Evolutionary conservation across 2,329 filamentous ascomycete species (phyloP).

Genomic region (Coniella lustricola): DNA sequence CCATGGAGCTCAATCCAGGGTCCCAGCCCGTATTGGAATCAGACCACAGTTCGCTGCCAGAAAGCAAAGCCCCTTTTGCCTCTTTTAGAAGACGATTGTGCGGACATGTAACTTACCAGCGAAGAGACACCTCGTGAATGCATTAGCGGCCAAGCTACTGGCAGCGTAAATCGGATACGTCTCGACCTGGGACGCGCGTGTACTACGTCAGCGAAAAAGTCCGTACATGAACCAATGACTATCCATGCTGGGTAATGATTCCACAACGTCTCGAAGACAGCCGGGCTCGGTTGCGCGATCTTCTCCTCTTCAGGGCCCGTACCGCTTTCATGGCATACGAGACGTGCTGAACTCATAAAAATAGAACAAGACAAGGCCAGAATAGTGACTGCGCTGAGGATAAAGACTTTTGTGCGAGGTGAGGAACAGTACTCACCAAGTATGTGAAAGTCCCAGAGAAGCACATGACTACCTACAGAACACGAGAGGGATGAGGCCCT

Average conservation of each 20-base stretch:
- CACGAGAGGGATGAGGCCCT: conserved; percentile 5
- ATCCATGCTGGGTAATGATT: background rate
- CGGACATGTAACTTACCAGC: conserved; percentile 44
- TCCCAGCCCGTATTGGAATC: conserved; percentile 20
- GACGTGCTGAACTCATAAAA: background rate
- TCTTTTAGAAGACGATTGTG: background rate
- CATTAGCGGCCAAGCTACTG: conserved; percentile 75
- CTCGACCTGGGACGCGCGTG: conserved; percentile 45
- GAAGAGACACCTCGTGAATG: conserved; percentile 70
- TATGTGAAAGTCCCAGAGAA: conserved; percentile 87
- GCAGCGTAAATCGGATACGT: conserved; percentile 71
- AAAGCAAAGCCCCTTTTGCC: background rate
- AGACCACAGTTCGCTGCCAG: conserved; percentile 5
- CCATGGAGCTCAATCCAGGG: background rate
- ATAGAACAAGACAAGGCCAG: background rate
- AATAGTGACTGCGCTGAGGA: too few species aligned
- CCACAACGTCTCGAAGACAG: too few species aligned
- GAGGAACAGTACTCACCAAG: conserved; percentile 47
- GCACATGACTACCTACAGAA: conserved; percentile 60
- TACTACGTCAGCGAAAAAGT: conserved; percentile 18
- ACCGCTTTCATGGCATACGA: too few species aligned
- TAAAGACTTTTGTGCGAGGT: background rate
- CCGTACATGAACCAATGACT: conserved; percentile 22
- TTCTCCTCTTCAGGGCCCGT: too few species aligned
- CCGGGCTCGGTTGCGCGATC: too few species aligned